Conservation (phyloP, 257 asterid species). For the Ophiorrhiza pumila region DNA sequence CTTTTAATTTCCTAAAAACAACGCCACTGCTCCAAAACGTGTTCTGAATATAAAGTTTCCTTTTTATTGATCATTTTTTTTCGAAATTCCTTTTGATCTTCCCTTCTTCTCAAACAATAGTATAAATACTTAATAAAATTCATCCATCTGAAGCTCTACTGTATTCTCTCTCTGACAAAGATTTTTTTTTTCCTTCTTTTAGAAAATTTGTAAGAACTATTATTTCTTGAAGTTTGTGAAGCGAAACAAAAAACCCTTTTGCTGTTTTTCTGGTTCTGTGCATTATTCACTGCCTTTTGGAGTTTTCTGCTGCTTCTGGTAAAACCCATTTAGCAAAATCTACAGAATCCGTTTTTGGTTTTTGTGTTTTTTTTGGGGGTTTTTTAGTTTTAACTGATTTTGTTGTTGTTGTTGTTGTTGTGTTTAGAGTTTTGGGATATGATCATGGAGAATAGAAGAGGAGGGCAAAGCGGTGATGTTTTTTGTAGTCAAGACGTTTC, state of each 20-base stretch:
- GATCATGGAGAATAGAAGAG: constrained; percentile 21
- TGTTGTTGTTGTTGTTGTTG: background rate
- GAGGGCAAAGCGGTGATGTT: constrained; percentile 9
- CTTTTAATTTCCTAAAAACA: too few relatives aligned
- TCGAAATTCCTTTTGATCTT: too few relatives aligned
- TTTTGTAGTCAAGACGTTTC: background rate
- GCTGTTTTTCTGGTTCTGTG: constrained; percentile 8
- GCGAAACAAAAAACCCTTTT: constrained; percentile 15
- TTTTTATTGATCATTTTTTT: too few relatives aligned
- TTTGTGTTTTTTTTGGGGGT: background rate
- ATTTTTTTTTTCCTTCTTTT: constrained; percentile 7
- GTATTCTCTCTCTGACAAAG: constrained; percentile 16
- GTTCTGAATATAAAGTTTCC: too few relatives aligned
- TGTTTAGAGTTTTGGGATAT: background rate
- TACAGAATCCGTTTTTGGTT: background rate
- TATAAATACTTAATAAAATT: constrained; percentile 12
- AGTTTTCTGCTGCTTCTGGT: constrained; percentile 11
- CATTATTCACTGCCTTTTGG: constrained; percentile 7
- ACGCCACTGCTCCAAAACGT: too few relatives aligned
- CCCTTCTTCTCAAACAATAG: too few relatives aligned
- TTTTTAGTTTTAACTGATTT: background rate
- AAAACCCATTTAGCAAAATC: background rate
- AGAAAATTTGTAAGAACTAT: background rate
- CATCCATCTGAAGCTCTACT: constrained; percentile 16
- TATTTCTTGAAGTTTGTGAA: constrained; percentile 22